These are phyloP conservation scores for Mucor racemosus DNA, from an alignment of 371 early-diverging fungal genomes.

Conservation along the genomic window DNA sequence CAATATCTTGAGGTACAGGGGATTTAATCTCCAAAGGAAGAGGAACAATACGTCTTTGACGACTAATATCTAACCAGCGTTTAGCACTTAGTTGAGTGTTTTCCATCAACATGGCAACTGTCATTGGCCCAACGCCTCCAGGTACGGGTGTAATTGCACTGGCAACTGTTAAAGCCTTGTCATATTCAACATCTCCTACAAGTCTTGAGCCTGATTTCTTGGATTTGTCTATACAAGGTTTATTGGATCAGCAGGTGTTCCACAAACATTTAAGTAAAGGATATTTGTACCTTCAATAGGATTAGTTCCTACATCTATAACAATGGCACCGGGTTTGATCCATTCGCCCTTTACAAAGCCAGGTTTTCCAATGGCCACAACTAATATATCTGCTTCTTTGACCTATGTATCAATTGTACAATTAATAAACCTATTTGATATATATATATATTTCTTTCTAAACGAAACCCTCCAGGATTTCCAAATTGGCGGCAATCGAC, in stretches of 20 bases:
- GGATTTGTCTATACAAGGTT: constrained; percentile 56
- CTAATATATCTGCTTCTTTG: constrained; percentile 83
- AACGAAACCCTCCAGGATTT: too few species aligned
- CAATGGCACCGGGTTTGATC: constrained; percentile 90
- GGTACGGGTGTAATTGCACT: constrained; percentile 92
- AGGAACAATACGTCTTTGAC: constrained; percentile 60
- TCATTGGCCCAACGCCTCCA: constrained; percentile 97
- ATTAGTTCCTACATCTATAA: constrained; percentile 96
- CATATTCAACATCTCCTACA: constrained; percentile 94
- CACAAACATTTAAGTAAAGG: neutral
- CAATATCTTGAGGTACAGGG: constrained; percentile 94
- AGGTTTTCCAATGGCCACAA: constrained; percentile 85
- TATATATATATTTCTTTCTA: too few species aligned
- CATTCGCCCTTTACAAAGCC: constrained; percentile 85
- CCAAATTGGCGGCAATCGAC: too few species aligned
- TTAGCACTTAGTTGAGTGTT: constrained; percentile 83
- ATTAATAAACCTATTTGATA: too few species aligned
- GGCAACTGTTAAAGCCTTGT: constrained; percentile 67
- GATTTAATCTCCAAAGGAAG: constrained; percentile 64
- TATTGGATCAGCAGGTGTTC: neutral
- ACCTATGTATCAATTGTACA: constrained; percentile 32
- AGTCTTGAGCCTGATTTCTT: constrained; percentile 86
- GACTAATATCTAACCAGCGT: constrained; percentile 64
- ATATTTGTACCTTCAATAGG: constrained; percentile 53
- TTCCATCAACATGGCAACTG: constrained; percentile 91